Evolutionary conservation across 805 yeast species (phyloP).

Genomic region (Nakazawaea holstii): DNA sequence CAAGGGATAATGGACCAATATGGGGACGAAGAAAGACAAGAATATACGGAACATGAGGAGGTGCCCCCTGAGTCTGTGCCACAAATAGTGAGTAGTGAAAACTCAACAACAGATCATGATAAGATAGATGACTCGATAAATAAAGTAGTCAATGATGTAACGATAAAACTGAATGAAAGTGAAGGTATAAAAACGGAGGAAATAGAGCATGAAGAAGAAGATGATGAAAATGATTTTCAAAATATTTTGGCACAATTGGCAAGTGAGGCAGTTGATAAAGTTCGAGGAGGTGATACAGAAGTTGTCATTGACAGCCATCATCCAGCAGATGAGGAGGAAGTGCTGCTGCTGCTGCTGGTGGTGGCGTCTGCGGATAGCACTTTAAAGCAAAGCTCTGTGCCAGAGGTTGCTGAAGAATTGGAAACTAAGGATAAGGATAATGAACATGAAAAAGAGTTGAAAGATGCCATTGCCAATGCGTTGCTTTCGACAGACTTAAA

Average conservation of each 20-base stretch:
- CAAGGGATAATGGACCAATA: slow-evolving; percentile 8
- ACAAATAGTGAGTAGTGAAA: too few species aligned
- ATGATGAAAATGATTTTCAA: slow-evolving; percentile 5
- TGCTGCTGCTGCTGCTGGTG: too few species aligned
- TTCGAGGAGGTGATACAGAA: slow-evolving; percentile 5
- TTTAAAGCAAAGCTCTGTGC: too few species aligned
- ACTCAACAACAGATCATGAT: background rate
- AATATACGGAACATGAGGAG: background rate
- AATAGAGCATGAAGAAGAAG: background rate
- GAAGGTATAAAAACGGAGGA: background rate
- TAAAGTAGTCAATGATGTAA: background rate
- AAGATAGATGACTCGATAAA: background rate
- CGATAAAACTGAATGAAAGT: background rate
- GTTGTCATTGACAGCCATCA: slow-evolving; percentile 14
- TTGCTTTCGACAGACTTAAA: slow-evolving; percentile 3
- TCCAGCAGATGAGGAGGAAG: too few species aligned
- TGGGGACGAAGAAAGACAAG: slow-evolving; percentile 1
- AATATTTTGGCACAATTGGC: slow-evolving; percentile 8
- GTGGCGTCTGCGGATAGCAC: too few species aligned
- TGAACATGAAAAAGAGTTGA: slow-evolving; percentile 15
- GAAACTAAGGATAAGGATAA: background rate
- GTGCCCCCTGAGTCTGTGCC: background rate
- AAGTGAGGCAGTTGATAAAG: slow-evolving; percentile 7
- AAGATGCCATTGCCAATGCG: slow-evolving; percentile 17
- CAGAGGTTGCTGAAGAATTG: too few species aligned